These are phyloP conservation scores for Botrytis elliptica DNA, from an alignment of 2,329 filamentous ascomycete species.

Conservation along the genomic window DNA sequence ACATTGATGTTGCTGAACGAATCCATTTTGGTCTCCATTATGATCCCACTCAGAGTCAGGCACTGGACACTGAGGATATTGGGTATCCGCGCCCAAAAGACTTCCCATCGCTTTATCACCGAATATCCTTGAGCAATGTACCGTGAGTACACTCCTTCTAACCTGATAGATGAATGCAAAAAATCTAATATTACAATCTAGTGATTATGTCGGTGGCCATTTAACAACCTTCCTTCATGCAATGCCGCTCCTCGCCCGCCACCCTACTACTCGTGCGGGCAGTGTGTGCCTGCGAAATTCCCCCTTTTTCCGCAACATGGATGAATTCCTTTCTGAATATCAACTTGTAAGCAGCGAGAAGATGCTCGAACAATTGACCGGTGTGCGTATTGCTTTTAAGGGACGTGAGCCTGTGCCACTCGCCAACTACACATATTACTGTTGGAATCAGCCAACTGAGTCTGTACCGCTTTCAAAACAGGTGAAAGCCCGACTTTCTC, in stretches of 20 bases:
- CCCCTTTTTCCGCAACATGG: not conserved
- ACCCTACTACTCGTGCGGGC: not conserved
- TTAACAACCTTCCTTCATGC: slow-evolving; percentile 1
- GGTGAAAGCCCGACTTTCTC: not conserved
- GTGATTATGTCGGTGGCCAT: not conserved
- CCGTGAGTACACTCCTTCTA: not conserved
- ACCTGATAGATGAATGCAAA: not conserved
- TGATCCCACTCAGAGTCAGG: not conserved
- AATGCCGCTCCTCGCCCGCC: not conserved
- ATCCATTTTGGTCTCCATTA: slow-evolving; percentile 23
- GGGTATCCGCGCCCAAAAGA: not conserved
- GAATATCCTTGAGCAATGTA: not conserved
- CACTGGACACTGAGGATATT: no score
- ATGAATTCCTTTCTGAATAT: not conserved
- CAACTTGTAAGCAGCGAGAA: not conserved
- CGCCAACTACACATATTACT: not conserved
- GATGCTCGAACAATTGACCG: not conserved
- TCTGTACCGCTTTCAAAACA: not conserved
- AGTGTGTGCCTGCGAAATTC: not conserved
- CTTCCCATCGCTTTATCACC: not conserved
- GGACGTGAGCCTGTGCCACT: not conserved
- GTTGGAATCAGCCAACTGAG: not conserved
- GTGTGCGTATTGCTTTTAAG: not conserved
- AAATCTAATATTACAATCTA: not conserved
- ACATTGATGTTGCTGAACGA: slow-evolving; percentile 25